phyloP scores from a whole-genome alignment of 257 asterid genomes.

The Craterostigma plantagineum region DNA sequence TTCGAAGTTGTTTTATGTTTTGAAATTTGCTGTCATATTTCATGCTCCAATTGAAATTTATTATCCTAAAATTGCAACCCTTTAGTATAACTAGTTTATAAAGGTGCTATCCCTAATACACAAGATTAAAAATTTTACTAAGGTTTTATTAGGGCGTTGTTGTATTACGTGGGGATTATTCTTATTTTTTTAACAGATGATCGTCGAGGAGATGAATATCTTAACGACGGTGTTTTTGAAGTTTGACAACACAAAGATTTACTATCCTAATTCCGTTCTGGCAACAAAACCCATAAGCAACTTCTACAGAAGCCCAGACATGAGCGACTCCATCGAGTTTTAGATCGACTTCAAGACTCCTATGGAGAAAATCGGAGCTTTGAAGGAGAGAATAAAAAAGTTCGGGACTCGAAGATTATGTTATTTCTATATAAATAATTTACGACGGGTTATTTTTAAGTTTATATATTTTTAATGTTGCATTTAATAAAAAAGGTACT shows the following conservation, averaged over 20 bases:
- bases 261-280: conserved; percentile 27
- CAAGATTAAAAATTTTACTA: not conserved
- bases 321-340: conserved; percentile 32
- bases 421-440: not conserved
- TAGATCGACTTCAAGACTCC: conserved; percentile 29
- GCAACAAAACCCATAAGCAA: conserved; percentile 29
- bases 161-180: not conserved
- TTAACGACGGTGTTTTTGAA: conserved; percentile 23
- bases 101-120: not conserved
- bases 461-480: not conserved
- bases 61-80: too few species aligned
- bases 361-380: conserved; percentile 18
- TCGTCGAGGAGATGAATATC: conserved; percentile 43
- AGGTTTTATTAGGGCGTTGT: not conserved
- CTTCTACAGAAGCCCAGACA: conserved; percentile 34
- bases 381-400: conserved; percentile 26
- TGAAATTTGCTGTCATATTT: too few species aligned
- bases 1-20: too few species aligned
- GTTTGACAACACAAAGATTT: conserved; percentile 26
- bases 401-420: conserved; percentile 5
- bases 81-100: too few species aligned
- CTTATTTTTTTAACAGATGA: conserved; percentile 14
- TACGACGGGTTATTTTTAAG: not conserved
- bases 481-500: conserved; percentile 54
- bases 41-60: too few species aligned